These are phyloP conservation scores for Stagonosporopsis cucurbitacearum DNA, from an alignment of 2,329 filamentous ascomycete species.

Conservation along the genomic window DNA sequence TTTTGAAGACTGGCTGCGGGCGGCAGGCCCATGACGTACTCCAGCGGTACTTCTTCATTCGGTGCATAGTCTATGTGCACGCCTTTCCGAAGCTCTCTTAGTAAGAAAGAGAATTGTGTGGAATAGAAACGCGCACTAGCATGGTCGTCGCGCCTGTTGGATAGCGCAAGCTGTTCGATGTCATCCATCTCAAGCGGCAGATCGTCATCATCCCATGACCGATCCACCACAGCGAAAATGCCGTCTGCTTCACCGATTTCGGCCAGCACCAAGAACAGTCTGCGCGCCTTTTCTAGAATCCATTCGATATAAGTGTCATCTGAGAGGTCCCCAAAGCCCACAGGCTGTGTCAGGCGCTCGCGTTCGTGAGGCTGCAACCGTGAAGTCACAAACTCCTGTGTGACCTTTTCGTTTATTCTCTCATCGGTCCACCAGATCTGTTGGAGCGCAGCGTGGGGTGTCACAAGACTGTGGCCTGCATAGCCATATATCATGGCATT, in stretches of 20 bases:
- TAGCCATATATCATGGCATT: constrained; percentile 60
- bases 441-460: constrained; percentile 56
- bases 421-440: constrained; percentile 75
- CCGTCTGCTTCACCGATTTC: constrained; percentile 74
- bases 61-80: constrained; percentile 69
- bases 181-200: constrained; percentile 72
- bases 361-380: constrained; percentile 69
- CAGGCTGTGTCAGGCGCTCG: constrained; percentile 65
- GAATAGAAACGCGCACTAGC: constrained; percentile 73
- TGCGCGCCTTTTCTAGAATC: constrained; percentile 72
- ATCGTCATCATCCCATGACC: constrained; percentile 79
- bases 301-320: constrained; percentile 80
- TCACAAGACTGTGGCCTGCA: constrained; percentile 58
- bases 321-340: constrained; percentile 72
- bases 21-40: constrained; percentile 67
- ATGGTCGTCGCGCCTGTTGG: constrained; percentile 64
- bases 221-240: constrained; percentile 77
- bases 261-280: constrained; percentile 73
- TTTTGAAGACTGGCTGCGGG: constrained; percentile 52
- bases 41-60: constrained; percentile 72
- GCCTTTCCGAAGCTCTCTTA: constrained; percentile 67
- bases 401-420: constrained; percentile 73
- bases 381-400: constrained; percentile 69
- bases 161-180: constrained; percentile 68
- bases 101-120: constrained; percentile 73